Percentiles rank a stretch among this genome's conserved stretches.
Evolutionary conservation across 495 filamentous ascomycete genomes (phyloP).

Genomic region (Monascus purpureus): DNA sequence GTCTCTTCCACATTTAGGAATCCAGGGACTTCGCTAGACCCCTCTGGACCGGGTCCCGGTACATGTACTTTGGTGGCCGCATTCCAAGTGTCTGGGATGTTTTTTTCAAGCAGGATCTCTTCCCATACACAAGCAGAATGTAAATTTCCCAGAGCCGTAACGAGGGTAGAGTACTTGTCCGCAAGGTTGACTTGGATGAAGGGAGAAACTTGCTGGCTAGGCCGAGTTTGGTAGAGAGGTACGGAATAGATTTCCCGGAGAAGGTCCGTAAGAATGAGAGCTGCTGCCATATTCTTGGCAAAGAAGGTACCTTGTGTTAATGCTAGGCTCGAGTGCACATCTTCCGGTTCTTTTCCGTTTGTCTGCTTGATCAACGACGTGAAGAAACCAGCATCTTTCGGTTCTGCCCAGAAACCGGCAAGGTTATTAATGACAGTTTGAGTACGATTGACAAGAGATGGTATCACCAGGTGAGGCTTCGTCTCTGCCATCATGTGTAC

Average conservation of each 20-base stretch:
- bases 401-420: conserved; percentile 43
- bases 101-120: conserved; percentile 57
- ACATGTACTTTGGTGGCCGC: conserved; percentile 43
- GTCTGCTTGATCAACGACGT: conserved; percentile 37
- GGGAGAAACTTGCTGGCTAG: conserved; percentile 34
- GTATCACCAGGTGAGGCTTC: conserved; percentile 68
- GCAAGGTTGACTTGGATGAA: conserved; percentile 65
- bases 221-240: conserved; percentile 46
- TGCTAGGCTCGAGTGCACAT: conserved; percentile 8
- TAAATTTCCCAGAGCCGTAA: conserved; percentile 59
- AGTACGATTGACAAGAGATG: conserved; percentile 60
- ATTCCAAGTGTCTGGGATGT: conserved; percentile 52
- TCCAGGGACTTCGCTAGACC: conserved; percentile 25
- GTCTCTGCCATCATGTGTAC: conserved; percentile 69
- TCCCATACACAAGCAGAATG: conserved; percentile 72
- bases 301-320: conserved; percentile 52
- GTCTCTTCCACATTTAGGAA: conserved; percentile 6
- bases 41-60: conserved; percentile 29
- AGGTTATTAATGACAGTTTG: conserved; percentile 55
- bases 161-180: conserved; percentile 58
- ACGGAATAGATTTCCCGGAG: conserved; percentile 58
- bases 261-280: conserved; percentile 58
- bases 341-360: conserved; percentile 10
- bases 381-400: conserved; percentile 47
- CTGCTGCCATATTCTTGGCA: conserved; percentile 60